Conservation (phyloP, 768 basidiomycete genomes). For the Rhodotorula kratochvilovae region DNA sequence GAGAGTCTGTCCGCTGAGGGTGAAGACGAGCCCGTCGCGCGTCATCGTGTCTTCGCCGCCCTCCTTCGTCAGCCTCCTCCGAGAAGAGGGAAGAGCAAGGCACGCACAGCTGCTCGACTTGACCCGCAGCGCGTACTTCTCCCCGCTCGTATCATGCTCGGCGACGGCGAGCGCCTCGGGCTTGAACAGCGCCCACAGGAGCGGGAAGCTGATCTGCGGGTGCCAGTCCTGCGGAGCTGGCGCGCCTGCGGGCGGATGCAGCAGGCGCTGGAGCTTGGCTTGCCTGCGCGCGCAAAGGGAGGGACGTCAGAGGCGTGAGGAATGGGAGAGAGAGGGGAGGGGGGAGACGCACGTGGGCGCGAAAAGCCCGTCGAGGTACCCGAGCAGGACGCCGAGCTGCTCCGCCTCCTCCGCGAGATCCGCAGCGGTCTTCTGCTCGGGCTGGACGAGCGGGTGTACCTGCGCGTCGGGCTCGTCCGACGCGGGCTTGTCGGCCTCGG, state of each 20-base stretch:
- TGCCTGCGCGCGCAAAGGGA: slow-evolving; percentile 48
- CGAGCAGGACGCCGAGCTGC: slow-evolving; percentile 55
- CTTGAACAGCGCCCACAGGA: slow-evolving; percentile 58
- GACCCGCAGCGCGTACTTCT: slow-evolving; percentile 12
- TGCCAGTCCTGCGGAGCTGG: slow-evolving; percentile 46
- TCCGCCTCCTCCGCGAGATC: slow-evolving; percentile 50
- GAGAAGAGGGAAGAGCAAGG: not conserved
- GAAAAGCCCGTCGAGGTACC: slow-evolving; percentile 49
- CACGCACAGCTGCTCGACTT: slow-evolving; percentile 1
- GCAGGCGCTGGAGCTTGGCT: slow-evolving; percentile 53
- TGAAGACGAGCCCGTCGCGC: slow-evolving; percentile 6
- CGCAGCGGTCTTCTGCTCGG: no score
- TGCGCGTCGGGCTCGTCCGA: no score
- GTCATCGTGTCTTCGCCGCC: not conserved
- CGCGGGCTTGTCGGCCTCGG: no score
- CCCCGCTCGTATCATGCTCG: slow-evolving; percentile 56
- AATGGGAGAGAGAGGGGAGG: not conserved
- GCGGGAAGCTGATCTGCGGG: slow-evolving; percentile 59
- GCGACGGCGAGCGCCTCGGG: slow-evolving; percentile 57
- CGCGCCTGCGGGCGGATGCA: slow-evolving; percentile 20
- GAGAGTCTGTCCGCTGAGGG: not conserved
- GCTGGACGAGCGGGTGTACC: no score
- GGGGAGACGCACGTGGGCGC: not conserved
- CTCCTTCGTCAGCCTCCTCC: not conserved
- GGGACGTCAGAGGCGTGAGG: slow-evolving; percentile 50